A percentile compares a stretch with the other conserved stretches of the same genome.
Evolutionary conservation across 2,329 filamentous ascomycete genomes (phyloP).

Genomic region (Penicillium rolfsii): DNA sequence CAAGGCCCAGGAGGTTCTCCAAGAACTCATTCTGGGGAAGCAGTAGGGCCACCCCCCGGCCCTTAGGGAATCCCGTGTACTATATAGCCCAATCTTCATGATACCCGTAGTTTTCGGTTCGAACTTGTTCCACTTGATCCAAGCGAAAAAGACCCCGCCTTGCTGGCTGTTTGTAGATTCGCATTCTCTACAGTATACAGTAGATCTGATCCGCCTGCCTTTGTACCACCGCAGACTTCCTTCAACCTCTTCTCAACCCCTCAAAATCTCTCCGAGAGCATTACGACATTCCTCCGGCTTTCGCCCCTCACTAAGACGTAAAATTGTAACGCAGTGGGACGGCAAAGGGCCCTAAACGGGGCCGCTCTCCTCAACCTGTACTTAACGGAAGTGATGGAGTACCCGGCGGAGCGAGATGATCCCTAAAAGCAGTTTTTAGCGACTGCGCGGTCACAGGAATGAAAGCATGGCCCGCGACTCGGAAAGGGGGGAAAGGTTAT

Average conservation of each 20-base stretch:
- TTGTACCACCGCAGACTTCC: constrained; percentile 12
- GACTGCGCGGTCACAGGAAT: constrained; percentile 32
- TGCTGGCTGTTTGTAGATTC: not conserved
- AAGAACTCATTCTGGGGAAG: constrained; percentile 49
- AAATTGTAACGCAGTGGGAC: constrained; percentile 32
- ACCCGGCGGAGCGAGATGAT: constrained; percentile 35
- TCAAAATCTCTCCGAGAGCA: constrained; percentile 12
- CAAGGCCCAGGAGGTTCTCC: constrained; percentile 59
- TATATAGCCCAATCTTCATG: constrained; percentile 22
- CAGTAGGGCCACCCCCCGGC: constrained; percentile 5
- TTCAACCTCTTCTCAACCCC: not conserved
- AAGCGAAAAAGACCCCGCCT: not conserved
- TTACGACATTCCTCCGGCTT: constrained; percentile 15
- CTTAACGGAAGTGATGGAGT: constrained; percentile 49
- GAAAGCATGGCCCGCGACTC: constrained; percentile 16
- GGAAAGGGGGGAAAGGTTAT: constrained; percentile 20
- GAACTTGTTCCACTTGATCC: not conserved
- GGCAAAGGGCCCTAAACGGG: constrained; percentile 31
- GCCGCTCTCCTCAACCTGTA: constrained; percentile 51
- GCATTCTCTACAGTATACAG: not conserved
- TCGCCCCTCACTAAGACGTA: constrained; percentile 15
- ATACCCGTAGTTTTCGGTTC: constrained; percentile 25
- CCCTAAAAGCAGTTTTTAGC: constrained; percentile 54
- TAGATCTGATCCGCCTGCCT: not conserved
- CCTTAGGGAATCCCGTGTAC: constrained; percentile 5